phyloP scores from a whole-genome alignment of 1,284 basidiomycete species.

The Retiboletus fuscus region DNA sequence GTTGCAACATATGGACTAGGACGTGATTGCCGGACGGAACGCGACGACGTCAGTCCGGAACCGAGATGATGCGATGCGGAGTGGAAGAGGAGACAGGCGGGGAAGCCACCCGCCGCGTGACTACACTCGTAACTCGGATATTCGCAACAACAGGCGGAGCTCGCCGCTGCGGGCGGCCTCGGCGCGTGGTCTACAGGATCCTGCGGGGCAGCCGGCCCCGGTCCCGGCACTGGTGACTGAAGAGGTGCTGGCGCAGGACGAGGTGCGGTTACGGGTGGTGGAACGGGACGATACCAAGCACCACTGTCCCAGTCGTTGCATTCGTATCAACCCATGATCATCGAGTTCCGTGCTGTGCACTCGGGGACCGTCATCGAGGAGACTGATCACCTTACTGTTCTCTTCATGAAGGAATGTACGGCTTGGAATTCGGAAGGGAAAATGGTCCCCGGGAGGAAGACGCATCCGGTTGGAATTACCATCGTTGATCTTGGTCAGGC shows the following conservation, averaged over 20 bases:
- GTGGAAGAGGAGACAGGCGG: slow-evolving; percentile 84
- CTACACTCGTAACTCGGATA: slow-evolving; percentile 90
- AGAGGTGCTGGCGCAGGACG: slow-evolving; percentile 8
- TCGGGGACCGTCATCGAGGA: slow-evolving; percentile 39
- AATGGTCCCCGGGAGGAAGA: slow-evolving; percentile 14
- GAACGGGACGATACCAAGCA: slow-evolving; percentile 51
- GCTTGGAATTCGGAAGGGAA: slow-evolving; percentile 14
- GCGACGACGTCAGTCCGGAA: slow-evolving; percentile 90
- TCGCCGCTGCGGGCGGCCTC: slow-evolving; percentile 73
- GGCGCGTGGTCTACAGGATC: slow-evolving; percentile 58
- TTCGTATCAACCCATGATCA: no score
- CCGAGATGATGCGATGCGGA: slow-evolving; percentile 89
- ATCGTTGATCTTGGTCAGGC: slow-evolving; percentile 30
- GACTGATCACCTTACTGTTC: slow-evolving; percentile 32
- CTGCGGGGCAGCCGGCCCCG: background rate
- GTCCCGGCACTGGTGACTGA: no score
- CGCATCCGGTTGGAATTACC: slow-evolving; percentile 29
- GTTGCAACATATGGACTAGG: slow-evolving; percentile 88
- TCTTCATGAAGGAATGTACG: slow-evolving; percentile 32
- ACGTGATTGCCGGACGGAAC: slow-evolving; percentile 84
- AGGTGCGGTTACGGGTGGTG: slow-evolving; percentile 39
- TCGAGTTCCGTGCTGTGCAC: slow-evolving; percentile 32
- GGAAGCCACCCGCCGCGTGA: slow-evolving; percentile 61
- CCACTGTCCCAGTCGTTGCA: no score
- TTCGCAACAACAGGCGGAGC: slow-evolving; percentile 91